Evolutionary conservation across 768 basidiomycete species (phyloP), one percentile per base, ranked within the genome.

Genomic region (Psilocybe cyanescens): DNA sequence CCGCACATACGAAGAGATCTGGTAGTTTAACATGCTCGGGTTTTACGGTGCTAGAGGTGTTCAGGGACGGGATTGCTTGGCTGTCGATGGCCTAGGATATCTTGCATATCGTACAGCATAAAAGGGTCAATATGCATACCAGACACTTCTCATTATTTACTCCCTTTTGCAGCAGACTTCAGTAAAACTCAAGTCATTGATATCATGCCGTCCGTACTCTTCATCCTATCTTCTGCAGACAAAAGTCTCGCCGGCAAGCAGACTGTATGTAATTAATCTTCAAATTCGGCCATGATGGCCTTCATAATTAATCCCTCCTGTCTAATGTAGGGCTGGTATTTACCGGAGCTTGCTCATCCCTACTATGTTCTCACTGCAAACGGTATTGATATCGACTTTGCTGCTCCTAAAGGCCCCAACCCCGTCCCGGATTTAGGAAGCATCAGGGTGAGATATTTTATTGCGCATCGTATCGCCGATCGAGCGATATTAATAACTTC

Each of bases 281-380:
- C 9, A 4, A 17, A 9, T 41, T 39, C 16, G 24, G 28, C n/a
- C 29, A 19, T 29, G 28, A 31, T 59, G 16, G 50, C 24, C 30
- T 48, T 55, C 24, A 46, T 41, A 12, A 44, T 12, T 44, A 16
- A 44, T n/a, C 17, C 1, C 14, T 44, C 14, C 7, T n/a, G 41
- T 44, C 14, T 6, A 44, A 14, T 57, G 30, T 59, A 89, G 88
- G 90, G 91, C 29, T 92, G 86, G 86, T 92, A 86, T 73, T 81
- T 92, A 35, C 88, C 90, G 6, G 91, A 94, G 71, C 85, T 85
- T 12, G 88, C 88, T 0, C 90, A 91, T 71, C 89, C 89, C 1
- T 90, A 88, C 74, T 88, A 86, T 67, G 71, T 79, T 57, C 76
- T 88, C 29, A 68, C 72, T 2, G 80, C 83, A 14, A 76, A 84